Base-by-base conservation (phyloP, 2,329 filamentous ascomycete genomes). In the Ophiostoma angusticollis region DNA sequence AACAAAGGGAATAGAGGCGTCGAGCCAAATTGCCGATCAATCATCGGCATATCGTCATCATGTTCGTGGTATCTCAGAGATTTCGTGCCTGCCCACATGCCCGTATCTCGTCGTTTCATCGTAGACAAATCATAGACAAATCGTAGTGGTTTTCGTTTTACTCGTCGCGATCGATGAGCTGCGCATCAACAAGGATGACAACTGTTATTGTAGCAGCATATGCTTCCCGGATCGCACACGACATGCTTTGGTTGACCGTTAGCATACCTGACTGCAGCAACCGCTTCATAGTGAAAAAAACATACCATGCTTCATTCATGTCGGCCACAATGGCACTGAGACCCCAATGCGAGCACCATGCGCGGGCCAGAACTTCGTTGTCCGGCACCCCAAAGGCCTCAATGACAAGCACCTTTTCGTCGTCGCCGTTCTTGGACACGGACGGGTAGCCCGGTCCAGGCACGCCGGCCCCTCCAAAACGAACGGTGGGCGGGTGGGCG, bases 261-360 rank as follows among this genome's bases (percentile, higher is more conserved):
- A 45, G 37, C 21, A 30, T 8, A 41, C 22, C 21, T n/a, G n/a
- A n/a, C n/a, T n/a, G n/a, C n/a, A n/a, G n/a, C n/a, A n/a, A n/a
- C n/a, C n/a, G n/a, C n/a, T n/a, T 22, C 12, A 18, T 11, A 9
- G 28, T n/a, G 17, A 39, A n/a, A 38, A 35, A 31, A 31, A 35
- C 36, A 37, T 50, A 75, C 72, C 73, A 85, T 13, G 80, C 84
- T 59, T 68, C 73, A 42, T 69, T 63, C 37, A 83, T 55, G 55
- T 84, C 78, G 8, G 79, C 79, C 42, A 84, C 70, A 14, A 86
- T 61, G 1, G 81, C 80, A 51, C 70, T 77, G 49, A 84, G 58
- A 3, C 81, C 81, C 72, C 79, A 83, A 50, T 84, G 78, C 40
- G 78, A 72, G 54, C 80, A 85, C 81, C 81, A 86, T 6, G 81